A percentile compares a stretch with the other conserved stretches of the same genome.
Conservation (phyloP, 345 rosid genomes). For the Hibiscus trionum region DNA sequence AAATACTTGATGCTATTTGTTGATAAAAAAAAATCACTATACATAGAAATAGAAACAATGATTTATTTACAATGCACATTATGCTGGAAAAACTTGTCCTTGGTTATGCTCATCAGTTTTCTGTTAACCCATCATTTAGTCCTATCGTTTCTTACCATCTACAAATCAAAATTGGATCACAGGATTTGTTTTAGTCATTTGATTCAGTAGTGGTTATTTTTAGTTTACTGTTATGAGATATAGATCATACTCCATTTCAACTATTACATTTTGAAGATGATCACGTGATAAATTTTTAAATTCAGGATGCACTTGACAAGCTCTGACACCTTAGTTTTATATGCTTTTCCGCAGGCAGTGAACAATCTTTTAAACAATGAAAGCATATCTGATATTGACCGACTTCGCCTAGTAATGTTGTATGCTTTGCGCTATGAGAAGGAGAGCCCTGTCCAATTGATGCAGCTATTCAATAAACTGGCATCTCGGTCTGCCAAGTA, state of each 20-base stretch:
- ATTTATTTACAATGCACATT: neutral
- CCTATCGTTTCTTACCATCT: neutral
- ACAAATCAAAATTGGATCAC: neutral
- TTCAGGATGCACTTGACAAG: slow-evolving; percentile 6
- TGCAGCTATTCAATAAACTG: slow-evolving; percentile 94
- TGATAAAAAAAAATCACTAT: neutral
- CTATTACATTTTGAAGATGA: neutral
- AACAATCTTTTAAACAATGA: slow-evolving; percentile 79
- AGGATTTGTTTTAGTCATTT: neutral
- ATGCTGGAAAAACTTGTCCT: neutral
- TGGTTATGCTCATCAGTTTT: neutral
- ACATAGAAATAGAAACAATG: neutral
- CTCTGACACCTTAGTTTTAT: slow-evolving; percentile 12
- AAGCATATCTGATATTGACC: slow-evolving; percentile 74
- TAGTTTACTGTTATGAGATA: neutral
- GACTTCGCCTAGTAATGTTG: slow-evolving; percentile 77
- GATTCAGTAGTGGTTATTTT: neutral
- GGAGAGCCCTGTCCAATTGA: slow-evolving; percentile 91
- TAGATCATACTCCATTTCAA: slow-evolving; percentile 1
- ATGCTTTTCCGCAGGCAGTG: slow-evolving; percentile 63
- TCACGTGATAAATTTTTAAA: neutral
- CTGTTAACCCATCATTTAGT: neutral
- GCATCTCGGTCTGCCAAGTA: slow-evolving; percentile 84
- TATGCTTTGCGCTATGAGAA: slow-evolving; percentile 97
- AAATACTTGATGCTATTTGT: neutral